A percentile compares a stretch with the other conserved stretches of the same genome.
phyloP scores from a whole-genome alignment of 2,329 filamentous ascomycete species.

The Hypoxylon sp. region DNA sequence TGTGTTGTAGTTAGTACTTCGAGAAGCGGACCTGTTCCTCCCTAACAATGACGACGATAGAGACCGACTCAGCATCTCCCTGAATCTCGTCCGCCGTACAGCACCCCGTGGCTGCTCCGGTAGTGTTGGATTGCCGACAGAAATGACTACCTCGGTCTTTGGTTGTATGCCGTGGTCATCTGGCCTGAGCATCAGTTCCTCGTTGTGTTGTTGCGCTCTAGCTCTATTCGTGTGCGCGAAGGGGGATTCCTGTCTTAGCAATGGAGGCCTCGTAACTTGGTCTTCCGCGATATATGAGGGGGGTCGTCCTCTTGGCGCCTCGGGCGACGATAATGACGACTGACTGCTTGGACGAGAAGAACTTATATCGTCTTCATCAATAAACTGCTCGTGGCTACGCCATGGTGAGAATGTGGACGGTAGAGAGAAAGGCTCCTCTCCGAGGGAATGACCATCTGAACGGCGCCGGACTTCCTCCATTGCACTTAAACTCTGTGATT shows the following conservation, averaged over 20 bases:
- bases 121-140: conserved; percentile 9
- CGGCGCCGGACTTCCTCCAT: conserved; percentile 32
- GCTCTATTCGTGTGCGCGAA: background rate
- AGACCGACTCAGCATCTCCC: conserved; percentile 46
- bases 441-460: conserved; percentile 10
- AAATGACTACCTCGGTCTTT: conserved; percentile 28
- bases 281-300: conserved; percentile 10
- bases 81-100: conserved; percentile 43
- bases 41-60: conserved; percentile 33
- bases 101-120: conserved; percentile 11
- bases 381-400: conserved; percentile 18
- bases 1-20: conserved; percentile 24
- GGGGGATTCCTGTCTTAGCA: conserved; percentile 1
- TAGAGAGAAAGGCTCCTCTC: conserved; percentile 34
- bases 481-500: conserved; percentile 7
- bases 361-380: conserved; percentile 15
- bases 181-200: conserved; percentile 29
- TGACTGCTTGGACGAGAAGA: conserved; percentile 8
- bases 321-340: conserved; percentile 19
- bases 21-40: conserved; percentile 32
- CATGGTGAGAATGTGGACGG: conserved; percentile 50
- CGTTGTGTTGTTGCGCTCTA: background rate
- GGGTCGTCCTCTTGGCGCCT: conserved; percentile 6
- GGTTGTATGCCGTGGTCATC: conserved; percentile 23
- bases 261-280: conserved; percentile 5